Evolutionary conservation across 1,284 basidiomycete species (phyloP), one percentile per base, ranked within the genome.

Genomic region (Microbotryum violaceum): DNA sequence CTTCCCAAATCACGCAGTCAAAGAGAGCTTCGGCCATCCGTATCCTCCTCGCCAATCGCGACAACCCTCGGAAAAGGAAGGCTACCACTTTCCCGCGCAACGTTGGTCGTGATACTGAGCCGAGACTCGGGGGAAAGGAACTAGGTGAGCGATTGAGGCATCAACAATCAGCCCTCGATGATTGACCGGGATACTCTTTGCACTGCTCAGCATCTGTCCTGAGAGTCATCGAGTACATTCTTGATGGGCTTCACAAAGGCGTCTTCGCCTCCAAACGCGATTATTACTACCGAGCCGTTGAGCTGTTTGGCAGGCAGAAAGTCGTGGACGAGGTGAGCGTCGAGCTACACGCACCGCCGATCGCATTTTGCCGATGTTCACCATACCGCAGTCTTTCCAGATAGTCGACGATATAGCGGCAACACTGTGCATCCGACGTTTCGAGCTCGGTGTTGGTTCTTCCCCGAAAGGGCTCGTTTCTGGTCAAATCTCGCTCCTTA

Each of bases 351-450:
- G 6, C 16, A 4, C 14, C 33, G 18, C 48, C 37, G 25, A 44
- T 12, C n/a, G 14, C 27, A 29, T 12, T 21, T 7, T 31, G 31
- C 48, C 54, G 12, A 51, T 25, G 16, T 46, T 31, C 20, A 18
- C 21, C 8, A 20, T 14, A 14, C 27, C 27, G 6, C 20, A 5
- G 3, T 4, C 54, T n/a, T 27, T 33, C 2, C 68, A 94, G 91
- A 79, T 94, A 20, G 83, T 93, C 21, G 91, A 94, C 70, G 89
- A 92, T 70, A 75, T 96, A 16, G 87, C 90, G 0, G 89, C 88
- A 1, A 89, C 90, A 0, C 82, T 91, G 31, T 78, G 81, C 4
- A 72, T 92, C 3, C 80, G 84, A 54, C 80, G 92, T 47, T 81
- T 82, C 7, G 85, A 90, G 70, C 79, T 96, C 59, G 85, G 87